A percentile compares a stretch with the other conserved stretches of the same genome.
Evolutionary conservation across 192 early-diverging fungal species (phyloP).

Genomic region (Gorgonomyces haynaldii): DNA sequence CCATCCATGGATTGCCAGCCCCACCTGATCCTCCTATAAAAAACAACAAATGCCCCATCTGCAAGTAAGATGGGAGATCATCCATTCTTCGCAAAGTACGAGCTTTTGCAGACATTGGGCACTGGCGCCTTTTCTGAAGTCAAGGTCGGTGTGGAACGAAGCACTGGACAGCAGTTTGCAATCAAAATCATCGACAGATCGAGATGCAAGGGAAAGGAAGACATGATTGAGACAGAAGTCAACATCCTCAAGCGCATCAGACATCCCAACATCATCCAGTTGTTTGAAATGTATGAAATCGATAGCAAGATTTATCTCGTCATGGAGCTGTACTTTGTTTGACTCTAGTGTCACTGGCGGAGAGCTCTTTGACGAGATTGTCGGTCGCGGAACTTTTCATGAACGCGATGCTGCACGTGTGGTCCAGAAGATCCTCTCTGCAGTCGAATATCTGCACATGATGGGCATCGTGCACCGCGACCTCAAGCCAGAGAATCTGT

Average conservation of each 20-base stretch:
- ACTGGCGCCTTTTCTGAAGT: conserved; percentile 68
- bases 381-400: conserved; percentile 55
- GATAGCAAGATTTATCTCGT: conserved; percentile 40
- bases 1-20: too few relatives aligned
- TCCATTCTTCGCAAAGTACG: conserved; percentile 38
- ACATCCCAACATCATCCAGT: conserved; percentile 53
- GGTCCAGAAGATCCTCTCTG: conserved; percentile 65
- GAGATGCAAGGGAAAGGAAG: conserved; percentile 58
- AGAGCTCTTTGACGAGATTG: conserved; percentile 89
- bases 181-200: conserved; percentile 79
- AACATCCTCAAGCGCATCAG: conserved; percentile 54
- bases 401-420: conserved; percentile 71
- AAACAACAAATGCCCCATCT: too few relatives aligned
- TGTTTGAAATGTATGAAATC: conserved; percentile 49
- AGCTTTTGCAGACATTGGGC: conserved; percentile 26
- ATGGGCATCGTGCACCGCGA: conserved; percentile 87
- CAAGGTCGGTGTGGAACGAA: conserved; percentile 48
- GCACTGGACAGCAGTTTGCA: conserved; percentile 55
- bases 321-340: conserved; percentile 43
- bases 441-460: conserved; percentile 75
- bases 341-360: conserved; percentile 61
- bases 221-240: conserved; percentile 73
- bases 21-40: too few relatives aligned
- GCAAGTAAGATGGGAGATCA: too few relatives aligned
- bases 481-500: conserved; percentile 63